Conservation (phyloP, 140 eudicot genomes). For the Cichorium intybus region DNA sequence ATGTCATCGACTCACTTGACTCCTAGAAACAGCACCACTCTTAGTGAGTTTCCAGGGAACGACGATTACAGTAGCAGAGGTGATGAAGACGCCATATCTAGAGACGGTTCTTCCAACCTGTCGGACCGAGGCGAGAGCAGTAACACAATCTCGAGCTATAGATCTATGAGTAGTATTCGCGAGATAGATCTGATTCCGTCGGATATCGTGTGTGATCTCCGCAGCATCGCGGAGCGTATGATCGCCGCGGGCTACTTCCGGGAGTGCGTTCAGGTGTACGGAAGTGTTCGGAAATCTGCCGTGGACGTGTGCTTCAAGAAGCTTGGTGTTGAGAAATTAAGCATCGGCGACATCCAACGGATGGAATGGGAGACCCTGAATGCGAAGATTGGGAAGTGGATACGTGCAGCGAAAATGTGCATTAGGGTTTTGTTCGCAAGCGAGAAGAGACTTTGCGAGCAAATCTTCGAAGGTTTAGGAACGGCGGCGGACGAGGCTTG, state of each 20-base stretch:
- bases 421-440: constrained; percentile 44
- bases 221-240: constrained; percentile 60
- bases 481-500: constrained; percentile 35
- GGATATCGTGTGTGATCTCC: constrained; percentile 38
- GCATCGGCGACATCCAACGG: constrained; percentile 54
- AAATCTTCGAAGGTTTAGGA: constrained; percentile 43
- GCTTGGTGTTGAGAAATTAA: constrained; percentile 47
- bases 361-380: constrained; percentile 53
- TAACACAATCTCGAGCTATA: constrained; percentile 27
- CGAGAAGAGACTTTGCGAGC: constrained; percentile 47
- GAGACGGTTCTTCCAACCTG: constrained; percentile 22
- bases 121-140: constrained; percentile 20
- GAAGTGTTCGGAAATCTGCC: constrained; percentile 41
- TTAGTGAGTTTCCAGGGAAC: constrained; percentile 7
- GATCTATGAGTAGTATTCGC: constrained; percentile 55
- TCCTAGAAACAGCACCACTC: neutral
- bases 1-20: constrained; percentile 16
- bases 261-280: constrained; percentile 57
- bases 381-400: constrained; percentile 52
- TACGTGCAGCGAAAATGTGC: constrained; percentile 46
- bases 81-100: constrained; percentile 17
- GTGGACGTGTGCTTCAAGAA: constrained; percentile 38
- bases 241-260: constrained; percentile 42
- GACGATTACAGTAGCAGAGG: constrained; percentile 11
- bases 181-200: constrained; percentile 47